These are phyloP conservation scores for Amphicarpaea edgeworthii DNA, from an alignment of 306 rosid species.

Conservation along the genomic window DNA sequence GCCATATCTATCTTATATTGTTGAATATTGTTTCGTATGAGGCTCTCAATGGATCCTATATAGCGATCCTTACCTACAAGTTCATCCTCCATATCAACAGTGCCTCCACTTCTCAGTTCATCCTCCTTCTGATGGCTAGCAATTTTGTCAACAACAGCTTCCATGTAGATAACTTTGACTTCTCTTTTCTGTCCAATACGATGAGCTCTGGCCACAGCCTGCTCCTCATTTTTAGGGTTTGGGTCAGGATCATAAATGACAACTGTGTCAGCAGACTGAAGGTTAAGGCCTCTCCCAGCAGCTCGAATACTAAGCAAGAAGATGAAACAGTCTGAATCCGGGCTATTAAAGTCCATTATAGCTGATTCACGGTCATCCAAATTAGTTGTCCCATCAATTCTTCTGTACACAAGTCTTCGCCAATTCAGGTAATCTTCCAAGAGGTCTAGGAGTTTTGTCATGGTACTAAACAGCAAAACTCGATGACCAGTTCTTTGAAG, in stretches of 20 bases:
- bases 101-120: constrained; percentile 85
- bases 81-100: constrained; percentile 88
- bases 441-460: constrained; percentile 97
- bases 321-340: constrained; percentile 86
- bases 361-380: constrained; percentile 99
- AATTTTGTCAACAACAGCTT: constrained; percentile 94
- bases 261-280: constrained; percentile 98
- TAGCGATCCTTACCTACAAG: constrained; percentile 98
- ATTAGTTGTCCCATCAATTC: constrained; percentile 99
- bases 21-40: constrained; percentile 94
- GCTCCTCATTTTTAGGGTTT: constrained; percentile 99
- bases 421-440: constrained; percentile 97
- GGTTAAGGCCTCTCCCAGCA: constrained; percentile 99
- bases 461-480: constrained; percentile 95
- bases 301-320: constrained; percentile 99
- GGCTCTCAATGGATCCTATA: constrained; percentile 94
- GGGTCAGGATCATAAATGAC: constrained; percentile 99
- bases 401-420: constrained; percentile 87
- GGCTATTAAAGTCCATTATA: constrained; percentile 87
- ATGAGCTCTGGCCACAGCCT: constrained; percentile 99
- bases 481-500: constrained; percentile 96
- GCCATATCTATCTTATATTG: constrained; percentile 99
- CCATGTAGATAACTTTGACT: constrained; percentile 98
- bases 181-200: constrained; percentile 98
- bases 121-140: constrained; percentile 95